Evolutionary conservation across 2,329 filamentous ascomycete species (phyloP), one percentile per base, ranked within the genome.

Genomic region (Plectosphaerella plurivora): DNA sequence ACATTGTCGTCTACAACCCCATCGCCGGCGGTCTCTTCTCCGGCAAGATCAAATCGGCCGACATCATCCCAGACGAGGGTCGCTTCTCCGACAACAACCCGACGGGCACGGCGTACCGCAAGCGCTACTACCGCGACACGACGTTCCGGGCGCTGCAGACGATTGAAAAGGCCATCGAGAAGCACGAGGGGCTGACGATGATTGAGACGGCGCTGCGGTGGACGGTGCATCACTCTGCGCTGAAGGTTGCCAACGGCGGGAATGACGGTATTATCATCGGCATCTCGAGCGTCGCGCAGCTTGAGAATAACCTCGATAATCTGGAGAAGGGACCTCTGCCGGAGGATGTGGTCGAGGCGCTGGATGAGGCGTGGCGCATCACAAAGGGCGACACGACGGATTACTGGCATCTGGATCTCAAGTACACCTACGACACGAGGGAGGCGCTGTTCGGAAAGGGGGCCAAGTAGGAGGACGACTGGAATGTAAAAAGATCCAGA

Each of bases 1-100:
- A 91, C 57, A 78, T 94, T 45, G 89, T 93, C 8, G 76, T 90
- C 42, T 93, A 92, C 72, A 95, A 94, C 66, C 90, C 89, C 1
- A 75, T 93, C 51, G 89, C 89, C 1, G 90, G 89, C 18, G 90
- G 90, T 2, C 72, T 95, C 12, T 88, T 95, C 68, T 87, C 83
- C 10, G 90, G 89, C 57, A 92, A 91, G 71, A 84, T 89, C 74
- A 89, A 87, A 71, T 80, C 81, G 50, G 71, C 72, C 47, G 86
- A 91, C 59, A 67, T 76, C 41, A 68, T 76, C 20, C 88, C 88
- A 0, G 68, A 72, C 0, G 82, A 86, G 53, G 89, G 90, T 12
- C 82, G 89, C 36, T 95, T 87, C 73, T 87, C 83, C 57, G 75
- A 87, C 59, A 68, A 67, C 12, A 65, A 69, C 41, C 53, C 51